Evolutionary conservation across 108 stramenopile genomes (phyloP), one percentile per base, ranked within the genome.

Genomic region (Nitzschia sp.): DNA sequence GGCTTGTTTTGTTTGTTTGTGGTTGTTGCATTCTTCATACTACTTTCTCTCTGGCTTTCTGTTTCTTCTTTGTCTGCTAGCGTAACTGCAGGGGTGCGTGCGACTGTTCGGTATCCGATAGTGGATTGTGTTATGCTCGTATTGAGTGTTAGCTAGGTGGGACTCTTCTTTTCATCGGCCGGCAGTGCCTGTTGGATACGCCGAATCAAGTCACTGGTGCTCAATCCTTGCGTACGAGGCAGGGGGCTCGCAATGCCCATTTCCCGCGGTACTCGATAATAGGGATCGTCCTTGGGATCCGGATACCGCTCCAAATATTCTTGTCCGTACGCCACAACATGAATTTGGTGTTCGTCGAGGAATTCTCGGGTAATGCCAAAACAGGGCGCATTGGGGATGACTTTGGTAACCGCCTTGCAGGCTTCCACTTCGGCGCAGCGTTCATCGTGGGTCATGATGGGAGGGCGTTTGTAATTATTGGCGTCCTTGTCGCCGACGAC

Each of bases 391-490:
- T 96, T 86, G 13, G 76, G 84, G 45, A 96, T 93, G 58, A 96
- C 92, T 68, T 93, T 96, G 3, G 92, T 93, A 36, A 96, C 95
- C 45, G 87, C 85, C 66, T 96, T 96, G 79, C 91, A 92, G 3
- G 85, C 92, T 80, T 91, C 90, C 11, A 96, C 95, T 72, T 93
- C 95, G 23, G 92, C 95, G 70, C 90, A 92, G 36, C 95, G 82
- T 80, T 96, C 95, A 30, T 69, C 86, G 25, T 73, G 77, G 21
- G 83, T 80, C 95, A 96, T 96, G 55, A 96, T 92, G 33, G 95
- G 95, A 38, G 90, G 90, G 53, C 95, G 83, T 67, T 96, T 96
- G 80, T 96, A 96, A 3, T 68, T 66, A 23, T 81, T 65, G 63
- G 91, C 91, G 68, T 96, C 95, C 58, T 88, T 77, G 73, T 96